phyloP scores from a whole-genome alignment of 345 rosid genomes.

The Lenwebbia sp. region DNA sequence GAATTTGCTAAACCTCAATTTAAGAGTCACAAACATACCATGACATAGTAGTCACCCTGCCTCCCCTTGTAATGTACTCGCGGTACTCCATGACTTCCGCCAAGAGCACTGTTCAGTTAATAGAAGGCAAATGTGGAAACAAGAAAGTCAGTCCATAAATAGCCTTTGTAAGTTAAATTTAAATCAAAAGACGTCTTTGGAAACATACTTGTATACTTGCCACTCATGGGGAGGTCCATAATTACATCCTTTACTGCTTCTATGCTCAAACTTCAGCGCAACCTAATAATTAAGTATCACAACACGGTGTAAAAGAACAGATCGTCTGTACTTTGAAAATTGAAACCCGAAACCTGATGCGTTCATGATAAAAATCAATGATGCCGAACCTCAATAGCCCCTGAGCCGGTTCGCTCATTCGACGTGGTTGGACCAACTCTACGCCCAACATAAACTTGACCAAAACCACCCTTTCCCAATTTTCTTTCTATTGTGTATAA shows the following conservation, averaged over 20 bases:
- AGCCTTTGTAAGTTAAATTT: neutral
- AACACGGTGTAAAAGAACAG: neutral
- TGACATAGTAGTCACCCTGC: slow-evolving; percentile 68
- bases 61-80: slow-evolving; percentile 68
- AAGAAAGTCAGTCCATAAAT: neutral
- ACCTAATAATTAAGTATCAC: slow-evolving; percentile 32
- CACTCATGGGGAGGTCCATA: slow-evolving; percentile 94
- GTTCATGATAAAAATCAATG: neutral
- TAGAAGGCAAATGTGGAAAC: neutral
- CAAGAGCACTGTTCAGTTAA: slow-evolving; percentile 37
- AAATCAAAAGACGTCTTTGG: neutral
- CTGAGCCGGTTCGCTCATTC: slow-evolving; percentile 58
- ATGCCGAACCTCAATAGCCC: slow-evolving; percentile 57
- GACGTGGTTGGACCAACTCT: slow-evolving; percentile 25
- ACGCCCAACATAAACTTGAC: slow-evolving; percentile 91
- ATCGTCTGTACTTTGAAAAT: neutral
- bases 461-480: slow-evolving; percentile 96
- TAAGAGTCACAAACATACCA: slow-evolving; percentile 31
- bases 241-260: slow-evolving; percentile 93
- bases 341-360: neutral
- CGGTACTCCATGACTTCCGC: slow-evolving; percentile 77
- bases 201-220: slow-evolving; percentile 93
- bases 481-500: slow-evolving; percentile 64
- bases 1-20: neutral
- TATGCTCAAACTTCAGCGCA: slow-evolving; percentile 91